Percentiles rank a stretch among this genome's conserved stretches.
These are phyloP conservation scores for Dryadomyces sulphureus DNA, from an alignment of 2,329 filamentous ascomycete species.

Conservation along the genomic window DNA sequence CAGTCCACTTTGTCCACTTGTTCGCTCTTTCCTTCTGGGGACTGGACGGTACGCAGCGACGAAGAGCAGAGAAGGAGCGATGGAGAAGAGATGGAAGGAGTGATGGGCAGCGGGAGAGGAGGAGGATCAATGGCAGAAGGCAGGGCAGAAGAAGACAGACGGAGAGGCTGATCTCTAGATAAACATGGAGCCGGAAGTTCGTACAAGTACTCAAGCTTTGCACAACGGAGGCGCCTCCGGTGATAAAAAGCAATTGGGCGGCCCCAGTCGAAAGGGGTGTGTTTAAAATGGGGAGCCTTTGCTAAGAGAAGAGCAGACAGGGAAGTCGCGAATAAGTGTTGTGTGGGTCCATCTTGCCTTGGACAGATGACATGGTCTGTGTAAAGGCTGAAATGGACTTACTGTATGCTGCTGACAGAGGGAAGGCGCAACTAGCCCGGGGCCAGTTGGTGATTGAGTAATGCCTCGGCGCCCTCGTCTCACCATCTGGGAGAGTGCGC, in stretches of 20 bases:
- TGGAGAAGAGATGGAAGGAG: slow-evolving; percentile 11
- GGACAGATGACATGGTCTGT: background rate
- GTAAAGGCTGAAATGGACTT: background rate
- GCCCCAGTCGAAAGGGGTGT: background rate
- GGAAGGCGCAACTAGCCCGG: too few relatives aligned
- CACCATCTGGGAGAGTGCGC: too few relatives aligned
- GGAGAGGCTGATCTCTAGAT: too few relatives aligned
- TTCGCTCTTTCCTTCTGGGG: background rate
- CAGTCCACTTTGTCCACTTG: slow-evolving; percentile 2
- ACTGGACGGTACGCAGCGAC: background rate
- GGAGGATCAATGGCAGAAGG: too few relatives aligned
- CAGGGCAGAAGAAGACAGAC: too few relatives aligned
- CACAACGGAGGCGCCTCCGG: background rate
- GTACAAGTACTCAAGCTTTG: too few relatives aligned
- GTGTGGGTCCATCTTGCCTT: background rate
- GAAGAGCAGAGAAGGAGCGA: too few relatives aligned
- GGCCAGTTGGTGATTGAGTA: too few relatives aligned
- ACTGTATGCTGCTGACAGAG: too few relatives aligned
- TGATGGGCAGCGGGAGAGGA: background rate
- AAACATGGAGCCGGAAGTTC: too few relatives aligned
- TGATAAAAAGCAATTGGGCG: background rate
- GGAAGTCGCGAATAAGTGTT: background rate
- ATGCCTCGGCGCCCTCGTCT: too few relatives aligned
- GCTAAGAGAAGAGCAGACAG: background rate
- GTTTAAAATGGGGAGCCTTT: slow-evolving; percentile 2